Evolutionary conservation across 768 basidiomycete species (phyloP).

Genomic region (Suillus plorans): DNA sequence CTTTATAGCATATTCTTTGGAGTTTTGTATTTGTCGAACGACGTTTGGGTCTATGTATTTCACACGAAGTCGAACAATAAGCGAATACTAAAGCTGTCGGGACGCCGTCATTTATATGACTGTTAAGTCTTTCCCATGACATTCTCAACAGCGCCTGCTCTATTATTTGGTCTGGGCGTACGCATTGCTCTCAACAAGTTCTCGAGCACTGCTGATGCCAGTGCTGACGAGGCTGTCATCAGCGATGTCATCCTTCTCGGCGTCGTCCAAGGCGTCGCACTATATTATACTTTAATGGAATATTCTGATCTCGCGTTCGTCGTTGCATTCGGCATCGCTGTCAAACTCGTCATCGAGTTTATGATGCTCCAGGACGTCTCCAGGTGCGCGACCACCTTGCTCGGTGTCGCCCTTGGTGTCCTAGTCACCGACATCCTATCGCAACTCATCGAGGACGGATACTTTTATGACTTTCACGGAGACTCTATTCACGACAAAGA

Average conservation of each 20-base stretch:
- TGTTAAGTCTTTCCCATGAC: slow-evolving; percentile 30
- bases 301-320: slow-evolving; percentile 52
- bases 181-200: slow-evolving; percentile 66
- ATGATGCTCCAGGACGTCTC: slow-evolving; percentile 50
- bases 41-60: slow-evolving; percentile 12
- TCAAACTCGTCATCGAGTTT: slow-evolving; percentile 68
- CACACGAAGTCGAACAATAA: slow-evolving; percentile 21
- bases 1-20: slow-evolving; percentile 5
- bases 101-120: slow-evolving; percentile 8
- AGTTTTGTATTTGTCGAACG: slow-evolving; percentile 1
- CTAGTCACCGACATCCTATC: slow-evolving; percentile 71
- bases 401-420: slow-evolving; percentile 69
- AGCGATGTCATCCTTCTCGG: slow-evolving; percentile 67
- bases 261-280: slow-evolving; percentile 72
- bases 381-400: slow-evolving; percentile 56
- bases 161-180: slow-evolving; percentile 73
- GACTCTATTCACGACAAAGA: slow-evolving; percentile 18
- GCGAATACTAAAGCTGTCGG: slow-evolving; percentile 15
- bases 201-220: slow-evolving; percentile 40
- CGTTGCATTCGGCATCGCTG: slow-evolving; percentile 56
- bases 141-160: slow-evolving; percentile 60
- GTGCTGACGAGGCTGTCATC: slow-evolving; percentile 36
- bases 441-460: slow-evolving; percentile 56
- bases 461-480: slow-evolving; percentile 28
- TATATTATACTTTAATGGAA: slow-evolving; percentile 64